phyloP scores from a whole-genome alignment of 495 filamentous ascomycete genomes.

The Tuber microsphaerosporum region DNA sequence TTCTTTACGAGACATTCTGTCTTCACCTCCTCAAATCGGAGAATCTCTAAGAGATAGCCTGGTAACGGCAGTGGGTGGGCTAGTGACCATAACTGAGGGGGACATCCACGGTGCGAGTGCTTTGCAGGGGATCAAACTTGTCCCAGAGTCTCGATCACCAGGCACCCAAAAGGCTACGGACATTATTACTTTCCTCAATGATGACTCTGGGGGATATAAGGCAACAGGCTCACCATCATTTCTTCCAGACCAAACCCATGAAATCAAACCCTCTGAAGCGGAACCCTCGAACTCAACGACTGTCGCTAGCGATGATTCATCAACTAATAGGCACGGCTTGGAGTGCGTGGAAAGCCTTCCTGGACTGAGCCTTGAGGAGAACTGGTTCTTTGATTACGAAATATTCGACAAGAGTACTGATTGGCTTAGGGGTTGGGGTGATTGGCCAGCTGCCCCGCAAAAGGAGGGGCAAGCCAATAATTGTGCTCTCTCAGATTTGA shows the following conservation, averaged over 20 bases:
- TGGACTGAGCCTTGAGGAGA: constrained; percentile 30
- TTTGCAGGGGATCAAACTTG: constrained; percentile 32
- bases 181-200: constrained; percentile 21
- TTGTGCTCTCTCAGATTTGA: background rate
- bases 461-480: background rate
- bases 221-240: background rate
- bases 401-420: constrained; percentile 40
- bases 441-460: constrained; percentile 16
- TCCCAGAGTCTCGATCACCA: constrained; percentile 21
- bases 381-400: constrained; percentile 40
- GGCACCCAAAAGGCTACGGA: constrained; percentile 13
- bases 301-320: constrained; percentile 4
- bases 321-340: constrained; percentile 11
- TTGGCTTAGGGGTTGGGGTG: constrained; percentile 41
- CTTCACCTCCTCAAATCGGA: constrained; percentile 17
- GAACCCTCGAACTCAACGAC: constrained; percentile 18
- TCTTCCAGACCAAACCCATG: constrained; percentile 11
- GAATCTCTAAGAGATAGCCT: constrained; percentile 1
- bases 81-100: constrained; percentile 9
- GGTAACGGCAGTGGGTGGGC: constrained; percentile 4
- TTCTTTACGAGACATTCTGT: constrained; percentile 17
- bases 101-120: constrained; percentile 26
- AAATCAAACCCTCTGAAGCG: background rate
- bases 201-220: constrained; percentile 1
- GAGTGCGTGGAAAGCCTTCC: constrained; percentile 22